phyloP scores from a whole-genome alignment of 176 grass and related monocot genomes.

The Coix lacrymajobi region DNA sequence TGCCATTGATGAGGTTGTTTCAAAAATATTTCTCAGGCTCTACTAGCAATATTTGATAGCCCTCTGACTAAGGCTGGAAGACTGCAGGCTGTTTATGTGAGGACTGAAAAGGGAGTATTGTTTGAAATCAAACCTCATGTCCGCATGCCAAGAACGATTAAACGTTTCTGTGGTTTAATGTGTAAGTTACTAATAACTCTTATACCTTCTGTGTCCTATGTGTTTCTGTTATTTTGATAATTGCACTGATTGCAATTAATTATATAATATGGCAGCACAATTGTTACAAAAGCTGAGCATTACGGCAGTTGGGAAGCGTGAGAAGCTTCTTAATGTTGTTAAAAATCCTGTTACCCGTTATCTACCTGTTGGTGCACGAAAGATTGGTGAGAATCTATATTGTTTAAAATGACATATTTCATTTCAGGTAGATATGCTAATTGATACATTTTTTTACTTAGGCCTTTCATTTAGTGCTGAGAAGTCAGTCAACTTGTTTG shows the following conservation, averaged over 20 bases:
- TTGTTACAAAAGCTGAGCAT: conserved; percentile 96
- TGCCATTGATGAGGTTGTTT: background rate
- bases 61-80: conserved; percentile 91
- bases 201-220: background rate
- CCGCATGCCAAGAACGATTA: conserved; percentile 81
- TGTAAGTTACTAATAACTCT: conserved; percentile 54
- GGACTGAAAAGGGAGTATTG: conserved; percentile 85
- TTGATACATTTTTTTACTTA: conserved; percentile 32
- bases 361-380: conserved; percentile 68
- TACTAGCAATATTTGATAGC: conserved; percentile 97
- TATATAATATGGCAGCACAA: conserved; percentile 52
- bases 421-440: conserved; percentile 6
- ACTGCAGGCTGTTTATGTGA: conserved; percentile 89
- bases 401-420: background rate
- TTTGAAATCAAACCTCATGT: conserved; percentile 98
- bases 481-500: conserved; percentile 77
- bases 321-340: conserved; percentile 95
- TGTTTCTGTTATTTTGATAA: background rate
- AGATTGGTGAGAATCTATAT: conserved; percentile 56
- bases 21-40: conserved; percentile 48
- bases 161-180: conserved; percentile 87
- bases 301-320: conserved; percentile 76
- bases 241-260: conserved; percentile 7
- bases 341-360: conserved; percentile 90
- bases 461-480: conserved; percentile 89